These are phyloP conservation scores for Capronia epimyces DNA, from an alignment of 2,329 filamentous ascomycete species.

Conservation along the genomic window DNA sequence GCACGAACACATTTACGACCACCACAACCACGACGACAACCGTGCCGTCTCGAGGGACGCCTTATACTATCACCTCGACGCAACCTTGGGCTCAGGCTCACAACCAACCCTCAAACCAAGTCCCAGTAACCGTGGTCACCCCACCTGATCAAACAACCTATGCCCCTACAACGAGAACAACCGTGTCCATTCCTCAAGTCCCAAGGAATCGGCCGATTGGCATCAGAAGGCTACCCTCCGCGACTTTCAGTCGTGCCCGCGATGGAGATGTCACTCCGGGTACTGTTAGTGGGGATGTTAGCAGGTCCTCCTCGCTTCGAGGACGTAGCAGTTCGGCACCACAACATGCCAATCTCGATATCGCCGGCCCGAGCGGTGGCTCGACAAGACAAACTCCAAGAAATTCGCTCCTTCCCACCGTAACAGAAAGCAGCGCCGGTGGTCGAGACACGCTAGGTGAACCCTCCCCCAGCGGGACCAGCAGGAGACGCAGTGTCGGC, in stretches of 20 bases:
- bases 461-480: conserved; percentile 11
- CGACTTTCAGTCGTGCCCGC: conserved; percentile 5
- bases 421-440: conserved; percentile 18
- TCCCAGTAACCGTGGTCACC: conserved; percentile 8
- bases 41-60: conserved; percentile 16
- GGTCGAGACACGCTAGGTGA: conserved; percentile 20
- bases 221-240: conserved; percentile 24
- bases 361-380: conserved; percentile 3
- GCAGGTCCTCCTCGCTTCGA: conserved; percentile 13
- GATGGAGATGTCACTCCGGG: neutral
- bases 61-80: conserved; percentile 21
- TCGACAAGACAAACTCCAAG: conserved; percentile 22
- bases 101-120: conserved; percentile 5
- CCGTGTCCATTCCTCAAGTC: conserved; percentile 7
- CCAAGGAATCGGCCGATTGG: conserved; percentile 22
- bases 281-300: conserved; percentile 9
- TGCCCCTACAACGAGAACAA: conserved; percentile 15
- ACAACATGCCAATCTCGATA: conserved; percentile 11
- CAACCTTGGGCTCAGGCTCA: neutral
- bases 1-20: conserved; percentile 13
- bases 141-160: conserved; percentile 2
- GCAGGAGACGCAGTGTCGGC: conserved; percentile 21
- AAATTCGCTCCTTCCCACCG: conserved; percentile 21
- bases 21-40: conserved; percentile 18
- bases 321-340: conserved; percentile 24